Conservation (phyloP, 129 eudicot genomes). For the Centella asiatica region DNA sequence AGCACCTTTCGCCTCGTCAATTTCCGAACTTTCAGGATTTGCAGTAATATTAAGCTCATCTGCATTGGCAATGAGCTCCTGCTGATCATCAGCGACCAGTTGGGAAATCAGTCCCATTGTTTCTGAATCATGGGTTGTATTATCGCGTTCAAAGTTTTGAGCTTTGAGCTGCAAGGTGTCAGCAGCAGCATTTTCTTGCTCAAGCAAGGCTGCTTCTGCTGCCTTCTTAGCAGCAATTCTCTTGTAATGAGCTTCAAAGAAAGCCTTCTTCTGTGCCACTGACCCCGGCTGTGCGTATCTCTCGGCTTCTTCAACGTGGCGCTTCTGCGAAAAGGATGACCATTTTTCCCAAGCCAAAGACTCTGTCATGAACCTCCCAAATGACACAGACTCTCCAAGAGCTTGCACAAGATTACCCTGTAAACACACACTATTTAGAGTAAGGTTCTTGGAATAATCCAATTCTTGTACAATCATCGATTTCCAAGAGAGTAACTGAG, state of each 20-base stretch:
- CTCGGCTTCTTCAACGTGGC: conserved; percentile 83
- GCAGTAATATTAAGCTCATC: not conserved
- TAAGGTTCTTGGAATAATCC: not conserved
- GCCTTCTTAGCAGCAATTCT: conserved; percentile 77
- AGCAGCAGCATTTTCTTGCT: conserved; percentile 38
- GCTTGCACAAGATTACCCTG: conserved; percentile 56
- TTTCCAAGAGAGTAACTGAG: not conserved
- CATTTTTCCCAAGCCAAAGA: conserved; percentile 91
- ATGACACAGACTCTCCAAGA: conserved; percentile 72
- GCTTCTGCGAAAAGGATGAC: conserved; percentile 65
- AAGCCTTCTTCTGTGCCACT: conserved; percentile 88
- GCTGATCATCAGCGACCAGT: not conserved
- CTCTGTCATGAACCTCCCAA: conserved; percentile 74
- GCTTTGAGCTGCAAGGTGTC: conserved; percentile 10
- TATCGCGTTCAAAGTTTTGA: not conserved
- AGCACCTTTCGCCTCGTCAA: not conserved
- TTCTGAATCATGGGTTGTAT: conserved; percentile 18
- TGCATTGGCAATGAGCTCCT: not conserved
- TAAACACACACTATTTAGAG: not conserved
- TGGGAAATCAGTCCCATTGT: not conserved
- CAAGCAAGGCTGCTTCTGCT: conserved; percentile 57
- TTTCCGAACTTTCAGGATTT: not conserved
- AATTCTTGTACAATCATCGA: not conserved
- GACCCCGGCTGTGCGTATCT: conserved; percentile 84
- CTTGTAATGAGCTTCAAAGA: conserved; percentile 95